These are phyloP conservation scores for Diaporthe sp. DNA, from an alignment of 2,329 filamentous ascomycete genomes.

Conservation along the genomic window DNA sequence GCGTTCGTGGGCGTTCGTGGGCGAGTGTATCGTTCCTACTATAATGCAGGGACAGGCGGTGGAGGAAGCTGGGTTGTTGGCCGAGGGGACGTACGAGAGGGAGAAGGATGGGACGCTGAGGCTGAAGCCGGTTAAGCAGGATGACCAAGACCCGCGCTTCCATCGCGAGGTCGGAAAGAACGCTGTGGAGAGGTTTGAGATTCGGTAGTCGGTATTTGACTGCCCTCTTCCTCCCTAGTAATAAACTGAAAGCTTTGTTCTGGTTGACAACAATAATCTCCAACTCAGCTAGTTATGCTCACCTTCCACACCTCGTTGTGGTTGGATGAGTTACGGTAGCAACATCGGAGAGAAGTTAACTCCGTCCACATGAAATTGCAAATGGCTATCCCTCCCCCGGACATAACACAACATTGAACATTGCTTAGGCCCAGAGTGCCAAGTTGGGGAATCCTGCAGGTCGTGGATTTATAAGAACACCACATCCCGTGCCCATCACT, in stretches of 20 bases:
- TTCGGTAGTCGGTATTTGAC: constrained; percentile 11
- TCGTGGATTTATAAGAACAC: too few species aligned
- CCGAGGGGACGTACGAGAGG: constrained; percentile 24
- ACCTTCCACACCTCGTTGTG: not conserved
- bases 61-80: constrained; percentile 35
- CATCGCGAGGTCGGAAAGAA: constrained; percentile 40
- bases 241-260: not conserved
- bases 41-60: constrained; percentile 43
- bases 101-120: constrained; percentile 22
- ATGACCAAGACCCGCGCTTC: constrained; percentile 32
- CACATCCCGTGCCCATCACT: too few species aligned
- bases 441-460: not conserved
- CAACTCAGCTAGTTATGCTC: not conserved
- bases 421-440: not conserved
- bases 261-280: not conserved
- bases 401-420: not conserved
- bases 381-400: not conserved
- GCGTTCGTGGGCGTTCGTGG: constrained; percentile 30
- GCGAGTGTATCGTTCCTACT: constrained; percentile 41
- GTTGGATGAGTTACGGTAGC: not conserved
- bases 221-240: not conserved
- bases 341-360: not conserved
- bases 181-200: constrained; percentile 37
- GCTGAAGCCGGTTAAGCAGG: constrained; percentile 2
- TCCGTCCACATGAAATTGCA: not conserved